Evolutionary conservation across 768 basidiomycete species (phyloP), one percentile per base, ranked within the genome.

Genomic region (Favolaschia claudopus): DNA sequence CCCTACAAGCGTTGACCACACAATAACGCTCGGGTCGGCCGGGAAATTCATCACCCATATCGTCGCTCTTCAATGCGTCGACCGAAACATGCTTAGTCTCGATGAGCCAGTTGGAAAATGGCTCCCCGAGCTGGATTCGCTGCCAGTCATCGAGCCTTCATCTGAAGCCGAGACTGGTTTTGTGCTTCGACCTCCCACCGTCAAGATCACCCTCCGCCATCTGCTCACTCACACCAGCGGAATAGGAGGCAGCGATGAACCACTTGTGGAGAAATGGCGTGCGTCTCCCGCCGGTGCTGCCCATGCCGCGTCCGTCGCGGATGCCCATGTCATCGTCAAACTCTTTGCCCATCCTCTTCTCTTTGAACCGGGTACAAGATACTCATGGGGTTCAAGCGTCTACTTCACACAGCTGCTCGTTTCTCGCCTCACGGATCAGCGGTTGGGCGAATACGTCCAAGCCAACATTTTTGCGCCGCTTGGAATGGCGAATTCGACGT

Each of bases 191-290:
- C 56, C 48, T 2, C 45, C 51, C 12, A 31, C 7, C 2, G 15
- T 20, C 10, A 37, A 46, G 29, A 63, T 63, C 36, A 63, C 61
- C 2, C 56, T 58, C n/a, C 61, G 55, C n/a, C 61, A 63, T n/a
- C 32, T 63, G 28, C 56, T 63, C 17, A 58, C 61, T 24, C 61
- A 63, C 39, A 47, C 55, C 9, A 63, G 61, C 37, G 61, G 61
- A 17, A 20, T 63, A n/a, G 43, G 43, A 25, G 49, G 39, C 25
- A 29, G 34, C 20, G 54, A 55, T 19, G 42, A 56, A 14, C 54
- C 49, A 15, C 55, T 62, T 7, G 47, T 62, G 3, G 28, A 62
- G 33, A 6, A 32, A 17, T 62, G 60, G 60, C 28, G 37, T 1
- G 37, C 40, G 7, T 47, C 59, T 7, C 38, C 52, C 20, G 37